Evolutionary conservation across 2,329 filamentous ascomycete species (phyloP), one percentile per base, ranked within the genome.

Genomic region (Fusarium zealandicum): DNA sequence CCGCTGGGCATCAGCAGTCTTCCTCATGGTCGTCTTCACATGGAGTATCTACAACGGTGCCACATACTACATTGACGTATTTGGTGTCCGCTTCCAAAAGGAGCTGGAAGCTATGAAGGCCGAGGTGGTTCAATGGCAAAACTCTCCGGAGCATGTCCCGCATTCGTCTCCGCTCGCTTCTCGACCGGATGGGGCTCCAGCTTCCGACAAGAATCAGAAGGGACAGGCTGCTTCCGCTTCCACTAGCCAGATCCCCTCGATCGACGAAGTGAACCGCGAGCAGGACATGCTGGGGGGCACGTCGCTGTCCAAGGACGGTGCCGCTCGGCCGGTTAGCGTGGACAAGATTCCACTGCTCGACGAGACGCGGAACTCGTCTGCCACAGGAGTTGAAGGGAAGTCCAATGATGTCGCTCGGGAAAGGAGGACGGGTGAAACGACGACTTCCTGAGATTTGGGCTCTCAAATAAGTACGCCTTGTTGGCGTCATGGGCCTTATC

Each of bases 11-110:
- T 95, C 90, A 33, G 86, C 88, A 2, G 63, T 73, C 0, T 99
- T 97, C 75, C 80, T 99, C 38, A 80, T 88, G 48, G 76, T 84
- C 3, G 87, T 99, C n/a, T 98, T 99, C 70, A 81, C 86, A 36
- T 97, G 93, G 92, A 96, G 91, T 65, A 89, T 97, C 50, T 96
- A 97, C 78, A 99, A 99, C 66, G 95, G 95, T 27, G 92, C 95
- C 14, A 98, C 93, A 1, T 99, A 90, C 74, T 99, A 99, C 75
- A 98, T 99, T 69, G 95, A 99, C 67, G 91, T 98, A 2, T 99
- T 98, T 72, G 95, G 96, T 47, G 96, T 90, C 68, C 86, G 93
- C 3, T 98, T 99, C 80, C 92, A 99, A 78, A 96, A 93, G 70
- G 95, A 99, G 73, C 81, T 99, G 11, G 93, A 99, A 71, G 83